Base-by-base conservation (phyloP, 768 basidiomycete species). In the Lactifluus subvellereus region DNA sequence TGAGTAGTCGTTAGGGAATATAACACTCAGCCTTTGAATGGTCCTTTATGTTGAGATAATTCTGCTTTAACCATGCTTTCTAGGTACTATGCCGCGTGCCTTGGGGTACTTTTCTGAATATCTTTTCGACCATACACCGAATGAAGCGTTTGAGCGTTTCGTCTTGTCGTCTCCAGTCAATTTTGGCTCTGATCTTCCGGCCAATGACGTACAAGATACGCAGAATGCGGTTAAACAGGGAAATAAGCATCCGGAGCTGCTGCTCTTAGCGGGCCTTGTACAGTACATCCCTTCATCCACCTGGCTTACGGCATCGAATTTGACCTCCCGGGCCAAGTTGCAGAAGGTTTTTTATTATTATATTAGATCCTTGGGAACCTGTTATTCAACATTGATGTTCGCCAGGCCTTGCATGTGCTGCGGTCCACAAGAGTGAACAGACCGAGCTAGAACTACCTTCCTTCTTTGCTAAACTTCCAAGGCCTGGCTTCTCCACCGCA, bases 261-360 rank as follows among this genome's bases (percentile, higher is more conserved):
- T 88, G 13, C 79, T 84, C 64, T 42, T 85, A 16, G 77, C 77
- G 2, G 85, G 84, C 2, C 68, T 86, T 7, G 22, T 22, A 22
- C 22, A 22, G 32, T 89, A 6, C 88, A 90, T 67, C 83, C 87
- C 0, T 59, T 88, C 45, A 88, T 89, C 50, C 84, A 88, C 66
- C 66, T 74, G 2, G 87, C 84, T 16, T 82, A 82, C 71, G 87
- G 86, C 3, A 71, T 79, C 3, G 88, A 89, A 70, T 88, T 88
- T 62, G 76, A 77, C 14, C 60, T 85, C 22, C 78, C 82, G 7
- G 87, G 86, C 0, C 71, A 87, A 51, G 71, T 82, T 2, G 82
- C 82, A 1, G 87, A 89, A 76, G 88, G 87, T 86, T 57, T 27
- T 2, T 27, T 27, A 2, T 27, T 1, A 62, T 33, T 45, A 30